Evolutionary conservation across 208 protist genomes (phyloP).

Genomic region (Trichomonas gallinae): DNA sequence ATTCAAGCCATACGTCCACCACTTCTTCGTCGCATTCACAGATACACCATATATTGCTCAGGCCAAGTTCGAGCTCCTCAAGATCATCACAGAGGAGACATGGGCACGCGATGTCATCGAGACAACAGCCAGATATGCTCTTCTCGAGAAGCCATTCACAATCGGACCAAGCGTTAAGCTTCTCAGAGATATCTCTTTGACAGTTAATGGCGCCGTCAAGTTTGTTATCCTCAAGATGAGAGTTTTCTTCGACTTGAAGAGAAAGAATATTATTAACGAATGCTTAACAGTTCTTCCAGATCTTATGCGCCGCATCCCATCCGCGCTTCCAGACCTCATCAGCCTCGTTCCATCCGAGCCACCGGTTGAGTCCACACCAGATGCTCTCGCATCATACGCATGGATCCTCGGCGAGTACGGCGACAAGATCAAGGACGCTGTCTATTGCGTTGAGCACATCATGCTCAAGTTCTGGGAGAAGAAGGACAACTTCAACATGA

Average conservation of each 20-base stretch:
- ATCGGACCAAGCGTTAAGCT: neutral
- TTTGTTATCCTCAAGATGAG: neutral
- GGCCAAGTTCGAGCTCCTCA: neutral
- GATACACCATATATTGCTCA: neutral
- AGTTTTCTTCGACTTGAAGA: conserved; percentile 17
- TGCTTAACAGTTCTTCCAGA: neutral
- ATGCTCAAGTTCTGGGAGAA: neutral
- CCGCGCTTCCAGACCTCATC: neutral
- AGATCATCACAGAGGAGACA: neutral
- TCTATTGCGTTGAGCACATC: neutral
- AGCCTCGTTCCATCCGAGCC: neutral
- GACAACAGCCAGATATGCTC: neutral
- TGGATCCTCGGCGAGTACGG: conserved; percentile 22
- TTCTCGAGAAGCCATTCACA: neutral
- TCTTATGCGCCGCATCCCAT: neutral
- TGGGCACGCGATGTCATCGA: neutral
- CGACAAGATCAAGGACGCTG: neutral
- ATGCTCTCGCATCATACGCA: neutral
- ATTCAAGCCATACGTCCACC: neutral
- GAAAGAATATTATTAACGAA: neutral
- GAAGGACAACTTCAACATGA: neutral
- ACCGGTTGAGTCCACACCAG: neutral
- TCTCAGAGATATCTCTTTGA: neutral
- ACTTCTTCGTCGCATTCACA: neutral
- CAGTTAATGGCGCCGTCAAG: neutral